These are phyloP conservation scores for Plenodomus biglobosus DNA, from an alignment of 2,329 filamentous ascomycete species.

Conservation along the genomic window DNA sequence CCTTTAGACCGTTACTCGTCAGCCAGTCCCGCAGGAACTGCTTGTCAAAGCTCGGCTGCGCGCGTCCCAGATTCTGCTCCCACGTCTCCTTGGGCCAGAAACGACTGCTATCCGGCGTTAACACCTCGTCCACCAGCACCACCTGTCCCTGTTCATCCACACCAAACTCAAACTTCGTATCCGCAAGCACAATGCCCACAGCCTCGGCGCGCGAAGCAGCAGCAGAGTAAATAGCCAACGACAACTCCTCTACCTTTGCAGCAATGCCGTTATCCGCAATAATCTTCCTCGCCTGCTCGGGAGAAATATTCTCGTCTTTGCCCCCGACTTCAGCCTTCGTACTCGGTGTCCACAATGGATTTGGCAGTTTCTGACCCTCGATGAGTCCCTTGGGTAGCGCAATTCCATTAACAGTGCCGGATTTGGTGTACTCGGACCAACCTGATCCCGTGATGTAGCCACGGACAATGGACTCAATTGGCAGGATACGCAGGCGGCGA, in stretches of 20 bases:
- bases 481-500: conserved; percentile 71
- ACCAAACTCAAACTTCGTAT: conserved; percentile 78
- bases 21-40: conserved; percentile 76
- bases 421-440: conserved; percentile 74
- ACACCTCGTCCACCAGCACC: conserved; percentile 78
- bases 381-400: conserved; percentile 66
- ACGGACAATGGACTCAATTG: conserved; percentile 81
- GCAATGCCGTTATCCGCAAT: conserved; percentile 69
- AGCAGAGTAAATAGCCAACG: conserved; percentile 64
- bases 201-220: conserved; percentile 65
- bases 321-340: conserved; percentile 81
- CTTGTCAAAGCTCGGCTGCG: conserved; percentile 88
- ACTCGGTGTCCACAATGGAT: conserved; percentile 74
- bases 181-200: conserved; percentile 74
- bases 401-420: conserved; percentile 79
- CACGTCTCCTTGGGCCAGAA: conserved; percentile 83
- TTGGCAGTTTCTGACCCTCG: conserved; percentile 69
- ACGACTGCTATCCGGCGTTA: conserved; percentile 73
- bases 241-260: conserved; percentile 64
- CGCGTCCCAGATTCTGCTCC: conserved; percentile 61
- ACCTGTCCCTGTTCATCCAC: conserved; percentile 64
- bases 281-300: conserved; percentile 56
- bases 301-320: conserved; percentile 85
- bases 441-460: conserved; percentile 87
- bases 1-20: conserved; percentile 70